phyloP scores from a whole-genome alignment of 179 eudicot genomes.

The Silene coronaria region DNA sequence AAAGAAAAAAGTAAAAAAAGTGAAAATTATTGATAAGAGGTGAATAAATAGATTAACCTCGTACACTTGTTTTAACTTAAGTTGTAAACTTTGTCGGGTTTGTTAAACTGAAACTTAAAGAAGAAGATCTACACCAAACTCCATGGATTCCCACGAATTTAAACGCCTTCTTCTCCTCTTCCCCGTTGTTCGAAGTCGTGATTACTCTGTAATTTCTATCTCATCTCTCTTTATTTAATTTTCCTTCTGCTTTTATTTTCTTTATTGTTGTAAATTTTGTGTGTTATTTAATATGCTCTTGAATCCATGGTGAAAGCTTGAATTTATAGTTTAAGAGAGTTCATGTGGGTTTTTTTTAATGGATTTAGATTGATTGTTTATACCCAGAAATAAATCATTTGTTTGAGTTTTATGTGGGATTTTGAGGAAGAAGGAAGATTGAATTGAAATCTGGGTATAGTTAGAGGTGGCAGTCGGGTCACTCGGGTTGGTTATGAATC shows the following conservation, averaged over 20 bases:
- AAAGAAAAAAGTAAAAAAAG: too few relatives aligned
- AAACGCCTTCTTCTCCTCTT: constrained; percentile 39
- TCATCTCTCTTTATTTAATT: constrained; percentile 1
- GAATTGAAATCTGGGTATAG: constrained; percentile 1
- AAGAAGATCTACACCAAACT: not conserved
- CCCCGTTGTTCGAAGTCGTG: constrained; percentile 39
- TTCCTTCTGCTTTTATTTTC: not conserved
- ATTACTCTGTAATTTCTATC: constrained; percentile 27
- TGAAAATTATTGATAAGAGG: too few relatives aligned
- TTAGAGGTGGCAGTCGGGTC: too few relatives aligned
- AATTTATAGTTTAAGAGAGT: not conserved
- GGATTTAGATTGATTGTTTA: not conserved
- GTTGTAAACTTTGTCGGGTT: too few relatives aligned
- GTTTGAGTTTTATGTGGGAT: not conserved
- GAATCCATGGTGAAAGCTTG: too few relatives aligned
- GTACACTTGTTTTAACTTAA: too few relatives aligned
- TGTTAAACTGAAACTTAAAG: too few relatives aligned
- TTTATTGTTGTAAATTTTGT: not conserved
- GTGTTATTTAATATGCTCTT: not conserved
- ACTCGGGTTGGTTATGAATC: too few relatives aligned
- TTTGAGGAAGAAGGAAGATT: not conserved
- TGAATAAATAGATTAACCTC: too few relatives aligned
- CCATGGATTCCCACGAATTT: constrained; percentile 39
- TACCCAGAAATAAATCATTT: not conserved
- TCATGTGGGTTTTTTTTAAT: not conserved